These are phyloP conservation scores for Yarrowia galli DNA, from an alignment of 1,139 yeast species.

Conservation along the genomic window DNA sequence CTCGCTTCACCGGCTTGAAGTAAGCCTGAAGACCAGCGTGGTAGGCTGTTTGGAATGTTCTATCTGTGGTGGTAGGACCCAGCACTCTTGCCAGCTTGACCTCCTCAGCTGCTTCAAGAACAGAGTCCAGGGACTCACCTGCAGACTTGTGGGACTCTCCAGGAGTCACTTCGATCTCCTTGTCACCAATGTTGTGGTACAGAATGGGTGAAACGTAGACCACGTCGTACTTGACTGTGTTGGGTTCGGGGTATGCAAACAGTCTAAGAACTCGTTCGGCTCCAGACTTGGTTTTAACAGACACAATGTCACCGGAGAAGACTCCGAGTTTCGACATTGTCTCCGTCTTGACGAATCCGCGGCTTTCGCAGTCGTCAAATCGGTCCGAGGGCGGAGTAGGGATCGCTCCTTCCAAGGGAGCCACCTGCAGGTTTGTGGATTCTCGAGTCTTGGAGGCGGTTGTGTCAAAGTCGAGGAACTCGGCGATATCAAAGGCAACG, in stretches of 20 bases:
- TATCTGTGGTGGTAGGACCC: slow-evolving; percentile 74
- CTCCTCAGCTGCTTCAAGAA: slow-evolving; percentile 53
- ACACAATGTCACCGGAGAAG: slow-evolving; percentile 73
- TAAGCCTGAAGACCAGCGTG: slow-evolving; percentile 66
- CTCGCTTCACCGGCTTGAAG: slow-evolving; percentile 65
- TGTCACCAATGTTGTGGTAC: slow-evolving; percentile 58
- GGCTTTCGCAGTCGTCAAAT: slow-evolving; percentile 55
- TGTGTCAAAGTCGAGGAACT: slow-evolving; percentile 44
- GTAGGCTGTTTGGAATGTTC: slow-evolving; percentile 68
- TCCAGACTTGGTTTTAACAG: slow-evolving; percentile 48
- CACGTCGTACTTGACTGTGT: slow-evolving; percentile 53
- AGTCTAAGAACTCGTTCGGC: slow-evolving; percentile 56
- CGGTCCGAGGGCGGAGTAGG: slow-evolving; percentile 40
- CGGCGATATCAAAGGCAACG: slow-evolving; percentile 46
- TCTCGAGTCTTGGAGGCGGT: slow-evolving; percentile 39
- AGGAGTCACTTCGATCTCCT: slow-evolving; percentile 48
- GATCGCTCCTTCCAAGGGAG: slow-evolving; percentile 42
- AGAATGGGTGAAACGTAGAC: slow-evolving; percentile 72
- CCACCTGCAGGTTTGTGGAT: slow-evolving; percentile 42
- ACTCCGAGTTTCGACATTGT: slow-evolving; percentile 65
- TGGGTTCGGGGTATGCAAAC: slow-evolving; percentile 72
- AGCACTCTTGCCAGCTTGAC: slow-evolving; percentile 71
- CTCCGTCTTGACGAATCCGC: slow-evolving; percentile 61
- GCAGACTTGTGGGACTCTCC: slow-evolving; percentile 39
- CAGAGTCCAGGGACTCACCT: slow-evolving; percentile 44